Base-by-base conservation (phyloP, 2,329 filamentous ascomycete genomes). In the Penicillium sp. region DNA sequence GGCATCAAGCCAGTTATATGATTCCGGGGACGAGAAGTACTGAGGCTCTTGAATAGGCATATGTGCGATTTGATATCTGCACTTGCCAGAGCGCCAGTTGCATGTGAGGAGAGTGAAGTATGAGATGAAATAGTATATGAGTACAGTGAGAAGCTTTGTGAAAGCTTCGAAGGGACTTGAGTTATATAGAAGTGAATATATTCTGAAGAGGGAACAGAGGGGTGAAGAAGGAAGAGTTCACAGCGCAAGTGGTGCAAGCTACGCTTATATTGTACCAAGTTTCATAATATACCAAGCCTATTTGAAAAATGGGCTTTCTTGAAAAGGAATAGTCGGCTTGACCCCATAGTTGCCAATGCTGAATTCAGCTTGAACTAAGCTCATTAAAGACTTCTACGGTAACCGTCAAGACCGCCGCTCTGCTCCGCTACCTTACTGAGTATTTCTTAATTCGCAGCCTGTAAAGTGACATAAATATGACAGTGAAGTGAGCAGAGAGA, bases 1-100 rank as follows among this genome's bases (percentile, higher is more conserved):
- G 26, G 29, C 40, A 56, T 56, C 56, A 7, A 56, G 49, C 56
- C 56, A 58, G 49, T 48, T 56, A 18, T 18, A 41, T 1, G 29
- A 1, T 3, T 40, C 54, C 12, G 40, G 25, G 12, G 35, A 14
- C 4, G 37, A 23, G 25, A 23, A 44, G 47, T 55, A 31, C 14
- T 26, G 14, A 22, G 18, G 11, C 6, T 46, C 26, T 4, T 18
- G 5, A 1, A 29, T 1, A 27, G 6, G 25, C 37, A 40, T 40
- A 4, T 8, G 33, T 37, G 18, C 18, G 37, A 6, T 22, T 12
- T 5, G 35, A 40, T 40, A 14, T 40, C 1, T 6, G 18, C 8
- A 37, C 33, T 37, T 37, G 7, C 15, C 8, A 8, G 4, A 9
- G 18, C n/a, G 14, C 3, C 8, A 6, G 33, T 6, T 6, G 8